These are phyloP conservation scores for Fusarium goolgardi DNA, from an alignment of 2,329 filamentous ascomycete species.

Conservation along the genomic window DNA sequence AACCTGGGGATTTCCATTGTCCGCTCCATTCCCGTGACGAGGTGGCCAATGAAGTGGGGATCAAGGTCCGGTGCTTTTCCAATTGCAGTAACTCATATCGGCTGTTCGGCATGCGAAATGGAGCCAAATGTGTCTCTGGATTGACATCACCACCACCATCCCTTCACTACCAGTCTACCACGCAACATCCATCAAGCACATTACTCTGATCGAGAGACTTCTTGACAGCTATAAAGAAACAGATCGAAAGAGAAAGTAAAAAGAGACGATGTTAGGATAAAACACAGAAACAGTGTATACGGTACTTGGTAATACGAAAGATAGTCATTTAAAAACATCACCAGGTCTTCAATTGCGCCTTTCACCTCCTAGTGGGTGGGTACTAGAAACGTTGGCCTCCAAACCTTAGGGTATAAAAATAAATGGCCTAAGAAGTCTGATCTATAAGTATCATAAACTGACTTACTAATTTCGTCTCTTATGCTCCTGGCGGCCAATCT, in stretches of 20 bases:
- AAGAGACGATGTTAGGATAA: no score
- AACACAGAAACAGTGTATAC: neutral
- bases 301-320: no score
- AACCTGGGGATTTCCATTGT: constrained; percentile 21
- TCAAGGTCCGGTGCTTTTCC: constrained; percentile 17
- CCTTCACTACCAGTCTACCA: neutral
- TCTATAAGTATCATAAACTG: no score
- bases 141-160: constrained; percentile 30
- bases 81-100: constrained; percentile 28
- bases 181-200: neutral
- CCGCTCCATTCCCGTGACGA: constrained; percentile 35
- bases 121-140: constrained; percentile 3
- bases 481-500: no score
- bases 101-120: constrained; percentile 43
- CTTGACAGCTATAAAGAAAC: neutral
- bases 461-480: no score
- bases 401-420: no score
- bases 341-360: no score
- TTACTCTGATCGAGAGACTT: constrained; percentile 1
- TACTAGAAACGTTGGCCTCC: no score
- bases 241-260: neutral
- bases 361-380: no score
- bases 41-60: constrained; percentile 30
- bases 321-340: neutral
- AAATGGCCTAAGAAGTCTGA: no score